phyloP scores from a whole-genome alignment of 495 filamentous ascomycete genomes.

The Tuber melanosporum region DNA sequence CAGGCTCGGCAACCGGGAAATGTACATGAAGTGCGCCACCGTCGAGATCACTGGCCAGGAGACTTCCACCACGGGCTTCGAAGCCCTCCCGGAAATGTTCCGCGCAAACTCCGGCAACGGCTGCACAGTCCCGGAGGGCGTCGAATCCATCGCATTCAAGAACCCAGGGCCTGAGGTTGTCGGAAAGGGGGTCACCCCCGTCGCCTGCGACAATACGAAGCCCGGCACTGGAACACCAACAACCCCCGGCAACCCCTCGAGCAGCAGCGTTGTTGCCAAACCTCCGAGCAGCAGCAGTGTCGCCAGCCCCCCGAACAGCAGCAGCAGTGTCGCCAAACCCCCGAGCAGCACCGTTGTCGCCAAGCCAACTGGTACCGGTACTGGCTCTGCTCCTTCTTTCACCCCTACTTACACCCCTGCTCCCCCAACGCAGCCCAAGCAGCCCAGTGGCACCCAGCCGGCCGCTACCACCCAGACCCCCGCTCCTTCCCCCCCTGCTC shows the following conservation, averaged over 20 bases:
- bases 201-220: slow-evolving; percentile 23
- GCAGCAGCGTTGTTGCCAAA: too few relatives aligned
- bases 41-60: slow-evolving; percentile 53
- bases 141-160: slow-evolving; percentile 34
- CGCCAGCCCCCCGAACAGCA: background rate
- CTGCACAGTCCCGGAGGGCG: slow-evolving; percentile 25
- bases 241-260: background rate
- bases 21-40: slow-evolving; percentile 91
- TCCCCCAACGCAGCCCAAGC: background rate
- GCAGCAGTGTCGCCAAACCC: too few relatives aligned
- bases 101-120: slow-evolving; percentile 61
- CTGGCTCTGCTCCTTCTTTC: background rate
- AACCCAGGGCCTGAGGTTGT: slow-evolving; percentile 27
- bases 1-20: slow-evolving; percentile 77
- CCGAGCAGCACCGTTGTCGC: background rate
- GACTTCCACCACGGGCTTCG: slow-evolving; percentile 37
- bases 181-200: slow-evolving; percentile 13
- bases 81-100: slow-evolving; percentile 68
- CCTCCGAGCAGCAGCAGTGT: background rate
- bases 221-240: slow-evolving; percentile 15
- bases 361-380: background rate
- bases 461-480: background rate
- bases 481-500: background rate
- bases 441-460: too few relatives aligned
- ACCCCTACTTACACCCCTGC: background rate